phyloP scores from a whole-genome alignment of 371 early-diverging fungal genomes.

The Saksenaea vasiformis region DNA sequence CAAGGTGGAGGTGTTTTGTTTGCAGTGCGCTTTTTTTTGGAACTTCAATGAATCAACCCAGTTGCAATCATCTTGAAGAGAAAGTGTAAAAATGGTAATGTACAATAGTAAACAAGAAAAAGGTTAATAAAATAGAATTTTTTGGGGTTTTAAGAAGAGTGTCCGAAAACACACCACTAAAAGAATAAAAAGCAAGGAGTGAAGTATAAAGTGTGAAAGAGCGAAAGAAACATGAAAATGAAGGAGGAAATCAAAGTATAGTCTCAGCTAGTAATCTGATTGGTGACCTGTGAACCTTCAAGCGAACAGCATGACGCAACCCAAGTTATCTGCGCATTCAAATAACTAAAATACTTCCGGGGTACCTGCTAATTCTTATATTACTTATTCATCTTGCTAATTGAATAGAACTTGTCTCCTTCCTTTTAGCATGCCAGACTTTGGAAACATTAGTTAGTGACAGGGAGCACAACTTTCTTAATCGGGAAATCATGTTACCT shows the following conservation, averaged over 20 bases:
- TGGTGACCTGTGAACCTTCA: background rate
- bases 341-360: background rate
- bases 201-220: background rate
- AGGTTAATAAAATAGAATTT: background rate
- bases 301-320: background rate
- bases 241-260: background rate
- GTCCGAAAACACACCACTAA: background rate
- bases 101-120: background rate
- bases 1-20: background rate
- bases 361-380: too few relatives aligned
- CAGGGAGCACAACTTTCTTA: background rate
- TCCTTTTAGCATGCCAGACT: background rate
- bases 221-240: background rate
- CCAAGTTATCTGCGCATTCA: background rate
- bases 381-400: too few relatives aligned
- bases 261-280: background rate
- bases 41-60: background rate
- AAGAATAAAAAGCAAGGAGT: background rate
- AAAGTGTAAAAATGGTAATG: background rate
- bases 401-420: background rate
- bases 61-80: conserved; percentile 3
- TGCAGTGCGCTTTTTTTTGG: background rate
- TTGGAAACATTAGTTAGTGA: background rate
- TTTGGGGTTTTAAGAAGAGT: background rate
- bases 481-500: background rate